Evolutionary conservation across 805 yeast species (phyloP).

Genomic region (Zygosaccharomyces bisporus): DNA sequence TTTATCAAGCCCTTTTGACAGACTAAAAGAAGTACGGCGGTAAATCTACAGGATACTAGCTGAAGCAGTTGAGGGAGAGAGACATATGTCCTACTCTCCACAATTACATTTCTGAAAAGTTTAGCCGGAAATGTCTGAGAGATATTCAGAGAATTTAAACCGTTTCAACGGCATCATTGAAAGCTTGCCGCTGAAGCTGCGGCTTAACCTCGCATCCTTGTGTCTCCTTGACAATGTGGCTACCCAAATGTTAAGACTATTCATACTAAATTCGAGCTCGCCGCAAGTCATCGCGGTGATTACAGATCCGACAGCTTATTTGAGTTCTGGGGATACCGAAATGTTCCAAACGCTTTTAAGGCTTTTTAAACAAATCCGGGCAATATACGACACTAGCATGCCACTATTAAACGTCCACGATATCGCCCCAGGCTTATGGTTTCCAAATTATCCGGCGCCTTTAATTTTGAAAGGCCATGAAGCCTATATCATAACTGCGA

Average conservation of each 20-base stretch:
- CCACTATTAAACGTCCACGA: slow-evolving; percentile 69
- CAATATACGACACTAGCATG: slow-evolving; percentile 61
- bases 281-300: slow-evolving; percentile 61
- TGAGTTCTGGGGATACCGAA: slow-evolving; percentile 50
- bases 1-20: neutral
- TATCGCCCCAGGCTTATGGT: slow-evolving; percentile 69
- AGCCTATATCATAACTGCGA: slow-evolving; percentile 42
- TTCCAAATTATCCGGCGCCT: slow-evolving; percentile 57
- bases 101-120: neutral
- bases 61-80: no score
- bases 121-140: slow-evolving; percentile 12
- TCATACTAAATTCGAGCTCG: slow-evolving; percentile 58
- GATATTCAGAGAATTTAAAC: slow-evolving; percentile 22
- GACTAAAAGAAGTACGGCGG: neutral
- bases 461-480: slow-evolving; percentile 55
- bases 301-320: slow-evolving; percentile 52
- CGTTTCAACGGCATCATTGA: slow-evolving; percentile 25
- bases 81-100: neutral
- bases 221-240: slow-evolving; percentile 80
- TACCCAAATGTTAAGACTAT: slow-evolving; percentile 68
- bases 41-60: neutral
- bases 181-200: slow-evolving; percentile 47
- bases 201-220: slow-evolving; percentile 60
- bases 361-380: slow-evolving; percentile 71
- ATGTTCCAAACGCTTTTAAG: slow-evolving; percentile 64